Base-by-base conservation (phyloP, 306 rosid genomes). In the Coriaria nepalensis region DNA sequence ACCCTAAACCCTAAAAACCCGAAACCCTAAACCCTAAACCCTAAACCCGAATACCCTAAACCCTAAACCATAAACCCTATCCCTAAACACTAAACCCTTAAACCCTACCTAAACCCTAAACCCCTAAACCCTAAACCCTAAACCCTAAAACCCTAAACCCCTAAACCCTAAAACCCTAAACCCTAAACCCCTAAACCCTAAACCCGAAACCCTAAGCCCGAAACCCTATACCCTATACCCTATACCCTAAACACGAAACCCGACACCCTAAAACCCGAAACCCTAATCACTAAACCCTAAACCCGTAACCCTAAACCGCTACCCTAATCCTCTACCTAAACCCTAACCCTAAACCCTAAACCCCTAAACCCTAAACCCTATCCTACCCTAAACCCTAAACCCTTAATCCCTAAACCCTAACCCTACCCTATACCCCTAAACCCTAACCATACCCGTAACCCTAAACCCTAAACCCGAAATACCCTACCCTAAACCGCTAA, bases 11-110 rank as follows among this genome's bases (percentile, higher is more conserved):
- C 39, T 20, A 47, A 5, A 9, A 29, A 41, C 59, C 49, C 59
- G 7, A 56, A 36, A 13, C 51, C 51, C 35, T 7, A 55, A 43
- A 33, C 60, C 50, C 34, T n/a, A 55, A 41, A 33, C 60, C 34
- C 7, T 5, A 5, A 5, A 5, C 8, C 60, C 50, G 37, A 6
- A 32, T 40, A 20, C 59, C 59, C 48, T 39, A 54, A 54, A 20
- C 15, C 59, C 15, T 33, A 32, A 41, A 41, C 38, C 49, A 38
- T 9, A 32, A 15, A 54, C 49, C 47, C 40, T 33, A 40, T 10
- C 13, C 59, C 20, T 15, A 9, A 41, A 40, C 47, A 47, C 20
- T 41, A 54, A 41, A 40, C 59, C 59, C 49, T 5, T 5, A 5
- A 37, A 5, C 40, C 40, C 7, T 5, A 37, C 40, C 40, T 7